Evolutionary conservation across 768 basidiomycete genomes (phyloP).

Genomic region (Mycena floridula): DNA sequence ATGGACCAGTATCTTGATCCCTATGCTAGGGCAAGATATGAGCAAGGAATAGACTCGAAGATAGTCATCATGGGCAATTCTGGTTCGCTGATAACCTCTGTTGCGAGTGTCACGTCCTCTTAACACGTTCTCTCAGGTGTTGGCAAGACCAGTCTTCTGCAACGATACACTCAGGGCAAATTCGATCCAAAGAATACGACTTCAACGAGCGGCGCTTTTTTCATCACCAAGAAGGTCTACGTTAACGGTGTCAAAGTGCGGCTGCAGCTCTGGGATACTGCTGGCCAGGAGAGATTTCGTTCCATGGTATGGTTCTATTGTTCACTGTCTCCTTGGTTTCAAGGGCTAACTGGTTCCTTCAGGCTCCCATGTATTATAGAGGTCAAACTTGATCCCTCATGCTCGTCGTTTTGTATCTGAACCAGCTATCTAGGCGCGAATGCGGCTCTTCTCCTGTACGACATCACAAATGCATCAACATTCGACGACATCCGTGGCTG

Average conservation of each 20-base stretch:
- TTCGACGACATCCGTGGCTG: slow-evolving; percentile 91
- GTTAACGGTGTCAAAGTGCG: slow-evolving; percentile 83
- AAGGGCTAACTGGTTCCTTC: slow-evolving; percentile 8
- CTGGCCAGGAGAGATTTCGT: slow-evolving; percentile 89
- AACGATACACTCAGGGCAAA: slow-evolving; percentile 86
- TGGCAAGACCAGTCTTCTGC: slow-evolving; percentile 87
- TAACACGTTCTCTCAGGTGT: slow-evolving; percentile 47
- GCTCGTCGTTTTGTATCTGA: slow-evolving; percentile 6
- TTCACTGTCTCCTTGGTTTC: slow-evolving; percentile 1
- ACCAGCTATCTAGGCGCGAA: slow-evolving; percentile 58
- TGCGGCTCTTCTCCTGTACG: slow-evolving; percentile 90
- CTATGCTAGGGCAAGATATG: slow-evolving; percentile 63
- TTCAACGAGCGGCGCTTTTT: slow-evolving; percentile 89
- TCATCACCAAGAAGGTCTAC: slow-evolving; percentile 88
- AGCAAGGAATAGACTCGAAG: slow-evolving; percentile 88
- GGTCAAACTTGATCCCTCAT: slow-evolving; percentile 25
- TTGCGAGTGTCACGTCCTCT: not conserved
- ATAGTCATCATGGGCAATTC: slow-evolving; percentile 92
- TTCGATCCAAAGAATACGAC: slow-evolving; percentile 86
- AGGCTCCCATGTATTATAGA: slow-evolving; percentile 97
- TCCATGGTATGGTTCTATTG: slow-evolving; percentile 59
- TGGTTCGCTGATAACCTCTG: slow-evolving; percentile 16
- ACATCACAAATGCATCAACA: slow-evolving; percentile 84
- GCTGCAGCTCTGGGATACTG: slow-evolving; percentile 89
- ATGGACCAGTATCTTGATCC: slow-evolving; percentile 59